Evolutionary conservation across 129 eudicot genomes (phyloP), one percentile per base, ranked within the genome.

Genomic region (Chrysanthemum seticuspe): DNA sequence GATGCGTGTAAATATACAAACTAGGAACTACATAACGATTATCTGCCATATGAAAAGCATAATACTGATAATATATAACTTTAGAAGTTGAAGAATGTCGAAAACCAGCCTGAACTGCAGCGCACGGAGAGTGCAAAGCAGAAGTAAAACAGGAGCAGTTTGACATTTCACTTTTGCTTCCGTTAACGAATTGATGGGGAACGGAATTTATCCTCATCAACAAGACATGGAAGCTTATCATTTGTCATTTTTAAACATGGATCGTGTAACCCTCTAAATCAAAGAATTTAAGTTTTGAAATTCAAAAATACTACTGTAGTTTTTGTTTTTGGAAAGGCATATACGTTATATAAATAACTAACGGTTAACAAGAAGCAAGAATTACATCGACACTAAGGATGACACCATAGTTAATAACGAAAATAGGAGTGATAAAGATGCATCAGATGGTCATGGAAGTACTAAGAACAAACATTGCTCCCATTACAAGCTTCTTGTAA

Each of bases 141-240:
- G 40, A 77, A 61, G 36, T 40, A 36, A 62, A 62, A 21, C 64
- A 62, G 23, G 31, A 45, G 8, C 71, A 36, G 65, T 61, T 74
- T 27, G 1, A 34, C 72, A 5, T 62, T 40, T 77, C 45, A 51
- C 65, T 77, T 61, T 77, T 1, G 81, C 81, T 77, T 62, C 76
- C 67, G 65, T 70, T 77, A 13, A 70, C 76, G 81, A 77, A 77
- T 77, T 77, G 76, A 18, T 40, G 76, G 70, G 81, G 16, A 77
- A 77, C 71, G 4, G 1, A 13, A 62, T 70, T 10, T 9, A 77
- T 77, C 81, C 81, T 48, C 76, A 70, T 70, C 76, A 77, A 77
- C 81, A 77, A 77, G 81, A 70, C 81, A 62, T 77, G 71, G 65
- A 77, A 77, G 81, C 81, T 77, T 68, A 44, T 25, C 6, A 23